Evolutionary conservation across 2,329 filamentous ascomycete species (phyloP), one percentile per base, ranked within the genome.

Genomic region (Zymoseptoria brevis): DNA sequence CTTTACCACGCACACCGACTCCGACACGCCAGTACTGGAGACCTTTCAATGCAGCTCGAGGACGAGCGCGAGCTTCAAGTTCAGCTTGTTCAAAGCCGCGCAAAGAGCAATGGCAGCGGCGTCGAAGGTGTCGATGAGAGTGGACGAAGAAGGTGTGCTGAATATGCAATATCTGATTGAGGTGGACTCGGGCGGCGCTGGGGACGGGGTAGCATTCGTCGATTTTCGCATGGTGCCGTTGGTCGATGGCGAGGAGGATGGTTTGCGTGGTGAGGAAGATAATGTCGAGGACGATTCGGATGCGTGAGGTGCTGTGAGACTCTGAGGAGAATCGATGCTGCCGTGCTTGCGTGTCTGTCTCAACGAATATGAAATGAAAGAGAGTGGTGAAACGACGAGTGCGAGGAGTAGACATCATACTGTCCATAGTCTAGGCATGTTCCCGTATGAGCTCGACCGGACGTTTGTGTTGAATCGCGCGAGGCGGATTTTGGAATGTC

Each of bases 121-220:
- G 4, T 92, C 83, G 69, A 99, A 97, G 75, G 92, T 97, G 59
- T 96, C 91, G 71, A 82, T 99, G 62, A 82, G 94, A 16, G 87
- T 90, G 0, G 94, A 99, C 74, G 81, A 83, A 1, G 90, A 96
- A 71, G 93, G 94, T 0, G 93, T 99, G 29, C 75, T 99, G 64
- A 96, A 90, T 74, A 76, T 97, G 72, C 94, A 99, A 71, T 96
- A 97, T 69, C 94, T 99, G 88, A 87, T 99, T 16, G 90, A 96
- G 71, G 80, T 92, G 50, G 90, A 94, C 62, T 64, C 65, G 19
- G 59, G 62, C n/a, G 65, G 64, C 21, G 63, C 59, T 8, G 65
- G 62, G 11, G 64, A 69, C 19, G 75, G 75, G 24, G 79, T 85
- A 48, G 89, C 85, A 67, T 95, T 93, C 75, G 80, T 94, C 22